Evolutionary conservation across 495 filamentous ascomycete genomes (phyloP).

Genomic region (Tuber brumale): DNA sequence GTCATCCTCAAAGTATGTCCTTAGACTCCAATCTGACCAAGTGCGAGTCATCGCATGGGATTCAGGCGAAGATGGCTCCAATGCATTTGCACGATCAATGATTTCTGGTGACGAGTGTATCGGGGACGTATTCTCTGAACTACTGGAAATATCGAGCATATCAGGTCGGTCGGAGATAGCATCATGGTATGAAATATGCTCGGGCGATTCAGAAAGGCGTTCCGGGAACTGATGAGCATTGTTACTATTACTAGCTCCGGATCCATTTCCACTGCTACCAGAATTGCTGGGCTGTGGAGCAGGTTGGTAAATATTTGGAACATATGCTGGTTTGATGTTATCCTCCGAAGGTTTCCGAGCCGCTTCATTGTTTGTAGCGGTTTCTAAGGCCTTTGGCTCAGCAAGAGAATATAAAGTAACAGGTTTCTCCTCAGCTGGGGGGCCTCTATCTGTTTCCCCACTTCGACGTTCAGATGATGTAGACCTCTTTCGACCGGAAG

Average conservation of each 20-base stretch:
- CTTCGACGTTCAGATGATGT: constrained; percentile 14
- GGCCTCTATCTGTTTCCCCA: constrained; percentile 22
- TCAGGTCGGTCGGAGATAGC: constrained; percentile 51
- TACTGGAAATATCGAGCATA: constrained; percentile 60
- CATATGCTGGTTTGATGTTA: constrained; percentile 31
- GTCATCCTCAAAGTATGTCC: constrained; percentile 85
- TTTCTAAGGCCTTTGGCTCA: constrained; percentile 51
- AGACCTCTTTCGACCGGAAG: constrained; percentile 16
- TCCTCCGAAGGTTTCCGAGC: constrained; percentile 33
- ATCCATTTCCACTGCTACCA: constrained; percentile 12
- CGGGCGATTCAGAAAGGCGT: constrained; percentile 68
- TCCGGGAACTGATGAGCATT: constrained; percentile 40
- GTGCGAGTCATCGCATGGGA: constrained; percentile 41
- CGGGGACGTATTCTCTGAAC: constrained; percentile 57
- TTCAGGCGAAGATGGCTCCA: constrained; percentile 44
- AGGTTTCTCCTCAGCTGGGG: constrained; percentile 14
- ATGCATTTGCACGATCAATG: constrained; percentile 45
- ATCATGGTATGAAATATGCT: constrained; percentile 59
- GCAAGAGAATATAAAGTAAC: constrained; percentile 41
- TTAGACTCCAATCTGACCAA: constrained; percentile 80
- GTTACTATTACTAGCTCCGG: constrained; percentile 8
- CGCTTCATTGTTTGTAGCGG: constrained; percentile 45
- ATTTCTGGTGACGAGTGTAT: constrained; percentile 57
- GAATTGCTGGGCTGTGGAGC: constrained; percentile 16
- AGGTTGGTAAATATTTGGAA: constrained; percentile 27